Conservation (phyloP, 2,329 filamentous ascomycete species). For the Cytospora piceae region DNA sequence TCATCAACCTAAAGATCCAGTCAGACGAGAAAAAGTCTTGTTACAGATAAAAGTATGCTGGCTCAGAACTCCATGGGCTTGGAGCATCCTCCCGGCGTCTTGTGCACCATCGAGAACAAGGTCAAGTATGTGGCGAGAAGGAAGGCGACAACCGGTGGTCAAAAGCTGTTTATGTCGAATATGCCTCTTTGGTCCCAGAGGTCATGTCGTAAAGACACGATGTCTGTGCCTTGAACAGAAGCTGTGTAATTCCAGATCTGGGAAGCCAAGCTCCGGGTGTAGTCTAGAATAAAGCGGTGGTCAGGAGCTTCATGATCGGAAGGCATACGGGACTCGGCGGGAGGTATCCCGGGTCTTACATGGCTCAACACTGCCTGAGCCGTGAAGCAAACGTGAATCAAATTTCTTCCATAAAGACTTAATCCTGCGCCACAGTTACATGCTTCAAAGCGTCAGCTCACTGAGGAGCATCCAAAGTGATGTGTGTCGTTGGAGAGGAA, state of each 20-base stretch:
- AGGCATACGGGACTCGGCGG: neutral
- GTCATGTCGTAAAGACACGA: conserved; percentile 8
- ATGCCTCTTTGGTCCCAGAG: neutral
- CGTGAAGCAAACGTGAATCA: too few relatives aligned
- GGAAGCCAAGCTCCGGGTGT: neutral
- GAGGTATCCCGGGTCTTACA: too few relatives aligned
- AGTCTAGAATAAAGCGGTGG: neutral
- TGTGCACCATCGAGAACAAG: neutral
- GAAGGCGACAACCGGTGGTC: neutral
- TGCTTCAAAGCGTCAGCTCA: too few relatives aligned
- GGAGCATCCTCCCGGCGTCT: neutral
- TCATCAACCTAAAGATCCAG: too few relatives aligned
- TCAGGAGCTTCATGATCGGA: neutral
- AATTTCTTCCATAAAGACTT: too few relatives aligned
- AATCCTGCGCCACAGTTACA: too few relatives aligned
- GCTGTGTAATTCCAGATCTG: neutral
- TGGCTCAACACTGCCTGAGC: too few relatives aligned
- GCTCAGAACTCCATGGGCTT: too few relatives aligned
- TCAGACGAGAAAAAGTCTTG: too few relatives aligned
- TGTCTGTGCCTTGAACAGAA: conserved; percentile 21
- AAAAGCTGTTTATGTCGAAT: neutral
- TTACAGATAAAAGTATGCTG: too few relatives aligned
- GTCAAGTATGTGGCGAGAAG: neutral
- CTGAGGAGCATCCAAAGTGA: too few relatives aligned
- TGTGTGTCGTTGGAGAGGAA: too few relatives aligned